Evolutionary conservation across 2,329 filamentous ascomycete species (phyloP), one percentile per base, ranked within the genome.

Genomic region (Cercospora janseana): DNA sequence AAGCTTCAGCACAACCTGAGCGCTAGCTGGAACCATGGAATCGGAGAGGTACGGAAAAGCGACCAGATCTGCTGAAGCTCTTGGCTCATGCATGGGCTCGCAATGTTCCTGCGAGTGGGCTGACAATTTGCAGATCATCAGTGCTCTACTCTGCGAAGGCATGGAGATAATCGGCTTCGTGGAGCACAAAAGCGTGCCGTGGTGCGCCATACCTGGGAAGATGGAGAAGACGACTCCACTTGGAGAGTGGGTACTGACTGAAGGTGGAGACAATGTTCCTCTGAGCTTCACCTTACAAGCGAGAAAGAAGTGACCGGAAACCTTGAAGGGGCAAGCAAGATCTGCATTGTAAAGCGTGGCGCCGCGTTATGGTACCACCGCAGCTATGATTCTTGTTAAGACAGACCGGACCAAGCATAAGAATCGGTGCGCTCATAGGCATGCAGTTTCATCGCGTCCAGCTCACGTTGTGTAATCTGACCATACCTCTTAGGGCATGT

Each of bases 11-110:
- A 23, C 16, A 43, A 18, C 21, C 55, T 47, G 50, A 48, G 43
- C 13, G 49, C 54, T 26, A 46, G 55, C 21, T 60, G 56, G 56
- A 60, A 60, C 46, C 58, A 59, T 32, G 58, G 58, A 10, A 34
- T 60, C 20, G 58, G 54, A 13, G 58, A 59, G 40, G 40, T 43
- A 43, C 9, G 34, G 15, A 10, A 37, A 20, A n/a, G 3, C 34
- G 18, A 20, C 16, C 34, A 20, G 16, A 37, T 21, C 9, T 37
- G 16, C 34, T 20, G 13, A 10, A 12, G 20, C 31, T 10, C 7
- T 6, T 34, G 4, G 2, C 20, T 34, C 4, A 10, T 6, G 13
- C 31, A 16, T 34, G 13, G 15, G 15, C 20, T 12, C 32, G 8
- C 23, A 16, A 37, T n/a, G 4, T 21, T 37, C 16, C 16, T n/a